A percentile compares a stretch with the other conserved stretches of the same genome.
Evolutionary conservation across 225 moss, liverwort and hornwort species (phyloP).

Genomic region (Marchantia polymorpha): DNA sequence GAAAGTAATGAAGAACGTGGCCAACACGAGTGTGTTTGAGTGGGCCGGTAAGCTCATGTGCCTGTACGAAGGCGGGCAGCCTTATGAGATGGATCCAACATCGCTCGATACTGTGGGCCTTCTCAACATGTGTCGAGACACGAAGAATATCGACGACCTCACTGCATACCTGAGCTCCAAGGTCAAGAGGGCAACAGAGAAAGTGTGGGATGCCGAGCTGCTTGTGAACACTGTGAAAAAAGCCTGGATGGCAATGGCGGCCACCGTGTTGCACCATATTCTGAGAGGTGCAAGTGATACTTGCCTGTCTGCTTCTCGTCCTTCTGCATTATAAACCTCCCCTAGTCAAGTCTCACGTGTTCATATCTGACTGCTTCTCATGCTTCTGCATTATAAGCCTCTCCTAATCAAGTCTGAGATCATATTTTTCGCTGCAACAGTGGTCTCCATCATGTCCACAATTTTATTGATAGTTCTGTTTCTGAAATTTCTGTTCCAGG

Average conservation of each 20-base stretch:
- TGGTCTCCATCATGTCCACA: no score
- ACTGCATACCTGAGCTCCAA: conserved; percentile 3
- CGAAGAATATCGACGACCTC: conserved; percentile 9
- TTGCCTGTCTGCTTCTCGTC: neutral
- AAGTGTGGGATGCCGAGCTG: neutral
- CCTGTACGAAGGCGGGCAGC: conserved; percentile 28
- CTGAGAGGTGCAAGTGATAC: conserved; percentile 21
- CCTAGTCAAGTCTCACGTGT: no score
- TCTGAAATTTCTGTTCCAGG: conserved; percentile 10
- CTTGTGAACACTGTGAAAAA: conserved; percentile 11
- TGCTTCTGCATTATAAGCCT: no score
- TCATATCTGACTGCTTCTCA: neutral
- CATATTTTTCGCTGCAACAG: no score
- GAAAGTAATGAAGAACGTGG: conserved; percentile 48
- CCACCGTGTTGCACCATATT: conserved; percentile 34
- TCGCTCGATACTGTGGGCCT: conserved; percentile 37
- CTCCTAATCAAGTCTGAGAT: no score
- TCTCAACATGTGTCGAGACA: conserved; percentile 3
- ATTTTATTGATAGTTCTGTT: no score
- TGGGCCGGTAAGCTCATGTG: conserved; percentile 41
- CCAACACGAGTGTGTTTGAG: conserved; percentile 40
- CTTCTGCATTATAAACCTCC: no score
- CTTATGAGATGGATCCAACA: conserved; percentile 33
- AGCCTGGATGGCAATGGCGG: conserved; percentile 21
- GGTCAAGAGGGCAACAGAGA: conserved; percentile 9